Evolutionary conservation across 169 alveolate genomes (phyloP).

Genomic region (Plasmodium fragile): DNA sequence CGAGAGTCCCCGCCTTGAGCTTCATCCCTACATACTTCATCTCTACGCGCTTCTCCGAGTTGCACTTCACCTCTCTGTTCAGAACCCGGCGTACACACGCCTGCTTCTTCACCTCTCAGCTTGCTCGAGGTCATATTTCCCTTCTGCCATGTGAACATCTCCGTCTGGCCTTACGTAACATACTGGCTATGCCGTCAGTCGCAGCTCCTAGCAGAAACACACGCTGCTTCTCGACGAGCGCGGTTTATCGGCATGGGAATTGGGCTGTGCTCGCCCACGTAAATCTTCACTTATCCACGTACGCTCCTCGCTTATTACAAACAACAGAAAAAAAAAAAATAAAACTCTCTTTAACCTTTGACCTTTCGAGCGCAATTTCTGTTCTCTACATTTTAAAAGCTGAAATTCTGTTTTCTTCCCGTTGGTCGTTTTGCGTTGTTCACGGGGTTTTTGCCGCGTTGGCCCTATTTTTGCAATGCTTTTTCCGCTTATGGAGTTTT

Average conservation of each 20-base stretch:
- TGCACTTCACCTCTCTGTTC: neutral
- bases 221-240: neutral
- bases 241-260: neutral
- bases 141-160: slow-evolving; percentile 10
- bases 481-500: neutral
- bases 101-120: neutral
- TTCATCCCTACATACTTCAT: neutral
- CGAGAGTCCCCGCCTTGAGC: neutral
- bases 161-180: neutral
- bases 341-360: neutral
- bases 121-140: slow-evolving; percentile 5
- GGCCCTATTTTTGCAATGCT: neutral
- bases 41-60: neutral
- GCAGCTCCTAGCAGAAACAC: neutral
- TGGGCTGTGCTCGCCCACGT: neutral
- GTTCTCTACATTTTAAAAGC: neutral
- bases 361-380: neutral
- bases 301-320: neutral
- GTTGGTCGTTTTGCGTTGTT: neutral
- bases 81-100: neutral
- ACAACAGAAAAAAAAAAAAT: neutral
- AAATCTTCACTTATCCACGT: neutral
- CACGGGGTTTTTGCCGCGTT: neutral
- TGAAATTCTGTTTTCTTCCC: neutral
- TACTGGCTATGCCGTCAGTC: neutral